These are phyloP conservation scores for Magnolia kwangsiensis DNA, from an alignment of 164 flowering plant species.

Conservation along the genomic window DNA sequence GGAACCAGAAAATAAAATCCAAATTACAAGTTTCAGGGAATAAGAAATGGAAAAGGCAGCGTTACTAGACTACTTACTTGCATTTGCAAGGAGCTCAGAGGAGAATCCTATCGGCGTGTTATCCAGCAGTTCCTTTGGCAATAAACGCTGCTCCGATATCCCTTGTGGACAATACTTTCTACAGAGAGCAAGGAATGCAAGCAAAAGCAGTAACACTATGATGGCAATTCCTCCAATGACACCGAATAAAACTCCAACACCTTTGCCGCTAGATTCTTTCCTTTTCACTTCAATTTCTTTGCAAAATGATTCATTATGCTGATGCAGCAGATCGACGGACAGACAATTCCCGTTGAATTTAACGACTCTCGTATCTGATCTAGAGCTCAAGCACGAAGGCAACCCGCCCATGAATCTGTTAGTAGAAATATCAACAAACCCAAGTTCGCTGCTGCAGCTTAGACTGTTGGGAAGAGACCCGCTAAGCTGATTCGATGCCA, in stretches of 20 bases:
- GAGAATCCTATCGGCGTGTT: slow-evolving; percentile 46
- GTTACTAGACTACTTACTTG: slow-evolving; percentile 51
- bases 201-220: slow-evolving; percentile 32
- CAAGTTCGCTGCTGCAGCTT: slow-evolving; percentile 63
- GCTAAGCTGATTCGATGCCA: slow-evolving; percentile 66
- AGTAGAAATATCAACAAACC: slow-evolving; percentile 73
- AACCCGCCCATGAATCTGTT: slow-evolving; percentile 63
- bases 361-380: slow-evolving; percentile 46
- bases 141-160: slow-evolving; percentile 31
- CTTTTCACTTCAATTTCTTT: slow-evolving; percentile 13
- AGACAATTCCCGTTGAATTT: slow-evolving; percentile 74
- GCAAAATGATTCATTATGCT: slow-evolving; percentile 56
- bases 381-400: slow-evolving; percentile 64
- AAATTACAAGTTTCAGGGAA: neutral
- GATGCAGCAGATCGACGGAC: slow-evolving; percentile 37
- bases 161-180: slow-evolving; percentile 34
- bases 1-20: neutral
- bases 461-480: slow-evolving; percentile 57
- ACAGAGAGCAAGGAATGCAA: slow-evolving; percentile 38
- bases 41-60: neutral
- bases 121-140: slow-evolving; percentile 47
- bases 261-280: slow-evolving; percentile 24
- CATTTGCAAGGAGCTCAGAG: slow-evolving; percentile 71
- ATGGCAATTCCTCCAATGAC: slow-evolving; percentile 47
- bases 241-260: slow-evolving; percentile 35